Conservation (phyloP, 176 grass and related monocot genomes). For the Rhynchospora pubera region DNA sequence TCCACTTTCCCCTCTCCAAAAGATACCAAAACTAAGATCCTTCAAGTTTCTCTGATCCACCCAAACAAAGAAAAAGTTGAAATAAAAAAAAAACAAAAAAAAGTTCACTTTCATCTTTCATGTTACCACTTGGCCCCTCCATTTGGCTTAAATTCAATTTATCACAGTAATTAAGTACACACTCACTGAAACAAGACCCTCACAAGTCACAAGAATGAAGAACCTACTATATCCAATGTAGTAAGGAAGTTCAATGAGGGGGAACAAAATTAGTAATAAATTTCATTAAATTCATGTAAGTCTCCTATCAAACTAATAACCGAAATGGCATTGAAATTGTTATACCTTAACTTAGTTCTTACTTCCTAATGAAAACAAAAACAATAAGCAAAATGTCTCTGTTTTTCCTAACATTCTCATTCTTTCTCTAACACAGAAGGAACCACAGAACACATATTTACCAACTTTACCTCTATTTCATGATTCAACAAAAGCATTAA, state of each 20-base stretch:
- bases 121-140: neutral
- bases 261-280: neutral
- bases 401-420: constrained; percentile 9
- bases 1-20: constrained; percentile 22
- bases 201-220: too few relatives aligned
- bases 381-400: constrained; percentile 9
- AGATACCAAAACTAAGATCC: constrained; percentile 18
- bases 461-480: neutral
- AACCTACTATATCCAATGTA: neutral
- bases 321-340: neutral
- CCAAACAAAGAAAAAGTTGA: neutral
- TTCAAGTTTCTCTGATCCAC: constrained; percentile 1
- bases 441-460: constrained; percentile 8
- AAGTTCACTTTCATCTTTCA: neutral
- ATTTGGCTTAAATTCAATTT: neutral
- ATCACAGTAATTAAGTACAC: neutral
- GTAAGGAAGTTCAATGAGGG: neutral
- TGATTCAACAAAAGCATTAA: constrained; percentile 2
- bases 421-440: neutral
- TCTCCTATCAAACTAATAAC: neutral
- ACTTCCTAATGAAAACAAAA: neutral
- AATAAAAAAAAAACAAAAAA: too few relatives aligned
- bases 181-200: neutral
- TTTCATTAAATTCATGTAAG: neutral
- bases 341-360: neutral